Evolutionary conservation across 2,329 filamentous ascomycete species (phyloP), one percentile per base, ranked within the genome.

Genomic region (Hortaea sp.): DNA sequence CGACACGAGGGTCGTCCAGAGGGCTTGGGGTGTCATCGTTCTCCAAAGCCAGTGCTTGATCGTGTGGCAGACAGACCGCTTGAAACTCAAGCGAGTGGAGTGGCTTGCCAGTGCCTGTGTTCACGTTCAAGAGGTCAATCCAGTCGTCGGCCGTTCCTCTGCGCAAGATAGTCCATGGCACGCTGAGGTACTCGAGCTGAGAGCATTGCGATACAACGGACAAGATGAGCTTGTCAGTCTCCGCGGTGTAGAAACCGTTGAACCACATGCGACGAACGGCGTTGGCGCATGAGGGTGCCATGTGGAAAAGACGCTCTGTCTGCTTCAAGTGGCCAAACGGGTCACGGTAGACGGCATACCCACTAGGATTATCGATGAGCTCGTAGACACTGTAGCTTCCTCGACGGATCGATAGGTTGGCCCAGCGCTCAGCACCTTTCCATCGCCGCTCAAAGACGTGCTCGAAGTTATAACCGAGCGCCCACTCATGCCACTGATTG

Each of bases 261-360:
- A 77, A 75, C 72, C 73, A 76, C 55, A 77, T 65, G 40, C 73
- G 70, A 46, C 68, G 70, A 46, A 76, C 72, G 54, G 73, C 67
- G 20, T 64, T 61, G 3, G 72, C 72, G 7, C 75, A 62, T 29
- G 65, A 58, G 1, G 73, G 69, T 42, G 67, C 69, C 35, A 65
- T 54, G 32, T 62, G 59, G 55, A 76, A 71, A 27, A 75, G 67
- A 31, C 62, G 59, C 13, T 69, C 66, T 4, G 73, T 75, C 34
- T 68, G 63, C 58, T 67, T 69, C 43, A 77, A 63, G 1, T 69
- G 70, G 44, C 65, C 63, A 58, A 71, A 75, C 1, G 74, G 74
- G 57, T 76, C 71, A 43, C 71, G 71, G 59, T 73, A 75, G 49
- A 76, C 72, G 40, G 69, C 69, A 29, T 67, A 68, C 45, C 71